Evolutionary conservation across 2,329 filamentous ascomycete species (phyloP).

Genomic region (Ceratocystis colombiana): DNA sequence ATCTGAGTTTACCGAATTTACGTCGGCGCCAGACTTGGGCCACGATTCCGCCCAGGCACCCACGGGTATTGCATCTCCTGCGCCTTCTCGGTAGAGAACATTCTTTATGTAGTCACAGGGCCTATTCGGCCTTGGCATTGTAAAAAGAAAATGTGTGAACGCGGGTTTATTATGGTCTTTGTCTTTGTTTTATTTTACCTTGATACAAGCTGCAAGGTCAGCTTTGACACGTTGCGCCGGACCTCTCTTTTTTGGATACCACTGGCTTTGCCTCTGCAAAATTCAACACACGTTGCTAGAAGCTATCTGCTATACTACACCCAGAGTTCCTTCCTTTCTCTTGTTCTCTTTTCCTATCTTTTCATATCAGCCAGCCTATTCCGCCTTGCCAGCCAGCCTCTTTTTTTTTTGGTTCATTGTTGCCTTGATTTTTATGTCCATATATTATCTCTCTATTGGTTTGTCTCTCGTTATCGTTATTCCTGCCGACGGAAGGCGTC

Average conservation of each 20-base stretch:
- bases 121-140: neutral
- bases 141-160: neutral
- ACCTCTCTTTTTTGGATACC: neutral
- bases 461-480: constrained; percentile 12
- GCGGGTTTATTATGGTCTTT: neutral
- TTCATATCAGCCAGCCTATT: neutral
- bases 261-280: neutral
- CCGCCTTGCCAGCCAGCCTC: neutral
- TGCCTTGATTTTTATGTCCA: neutral
- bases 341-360: neutral
- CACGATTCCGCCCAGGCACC: neutral
- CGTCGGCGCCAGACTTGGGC: constrained; percentile 10
- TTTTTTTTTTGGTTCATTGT: neutral
- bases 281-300: neutral
- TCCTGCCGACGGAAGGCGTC: constrained; percentile 6
- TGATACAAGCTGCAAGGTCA: constrained; percentile 6
- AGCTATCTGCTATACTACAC: constrained; percentile 3
- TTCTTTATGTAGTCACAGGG: neutral
- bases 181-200: constrained; percentile 15
- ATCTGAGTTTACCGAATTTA: constrained; percentile 23
- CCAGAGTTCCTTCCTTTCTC: neutral
- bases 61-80: constrained; percentile 1
- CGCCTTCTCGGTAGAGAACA: neutral
- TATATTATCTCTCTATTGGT: constrained; percentile 2
- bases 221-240: neutral